phyloP scores from a whole-genome alignment of 164 flowering plant genomes.

The Saururus chinensis region DNA sequence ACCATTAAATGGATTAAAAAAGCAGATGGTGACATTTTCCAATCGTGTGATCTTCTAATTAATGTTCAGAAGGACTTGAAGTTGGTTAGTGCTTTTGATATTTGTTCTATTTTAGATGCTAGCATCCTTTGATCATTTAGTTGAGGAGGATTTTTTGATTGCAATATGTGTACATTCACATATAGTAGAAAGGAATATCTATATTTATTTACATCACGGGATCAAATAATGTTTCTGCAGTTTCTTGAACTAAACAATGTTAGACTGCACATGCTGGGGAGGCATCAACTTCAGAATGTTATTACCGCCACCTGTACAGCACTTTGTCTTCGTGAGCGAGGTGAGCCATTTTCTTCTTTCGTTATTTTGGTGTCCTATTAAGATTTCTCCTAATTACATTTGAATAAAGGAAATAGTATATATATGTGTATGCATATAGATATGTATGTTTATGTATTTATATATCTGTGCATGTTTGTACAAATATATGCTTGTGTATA shows the following conservation, averaged over 20 bases:
- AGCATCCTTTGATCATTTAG: not conserved
- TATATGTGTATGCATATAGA: too few species aligned
- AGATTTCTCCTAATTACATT: too few species aligned
- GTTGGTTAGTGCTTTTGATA: constrained; percentile 29
- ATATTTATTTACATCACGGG: not conserved
- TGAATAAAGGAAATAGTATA: too few species aligned
- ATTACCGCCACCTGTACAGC: constrained; percentile 72
- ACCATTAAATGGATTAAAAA: constrained; percentile 29
- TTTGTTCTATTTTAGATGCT: not conserved
- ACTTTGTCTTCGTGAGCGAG: constrained; percentile 64
- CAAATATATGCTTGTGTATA: too few species aligned
- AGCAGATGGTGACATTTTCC: constrained; percentile 35
- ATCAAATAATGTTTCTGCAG: constrained; percentile 25
- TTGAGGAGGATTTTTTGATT: not conserved
- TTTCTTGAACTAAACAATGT: constrained; percentile 46
- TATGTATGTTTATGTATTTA: too few species aligned
- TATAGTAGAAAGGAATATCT: too few species aligned
- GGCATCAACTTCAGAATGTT: constrained; percentile 90
- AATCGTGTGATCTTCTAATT: constrained; percentile 57
- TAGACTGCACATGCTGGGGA: constrained; percentile 59
- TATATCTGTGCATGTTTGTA: too few species aligned
- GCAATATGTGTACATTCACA: not conserved
- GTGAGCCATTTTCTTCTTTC: constrained; percentile 18
- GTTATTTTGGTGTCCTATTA: too few species aligned
- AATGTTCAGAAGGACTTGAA: constrained; percentile 38